Base-by-base conservation (phyloP, 768 basidiomycete genomes). In the Neoboletus magnificus region DNA sequence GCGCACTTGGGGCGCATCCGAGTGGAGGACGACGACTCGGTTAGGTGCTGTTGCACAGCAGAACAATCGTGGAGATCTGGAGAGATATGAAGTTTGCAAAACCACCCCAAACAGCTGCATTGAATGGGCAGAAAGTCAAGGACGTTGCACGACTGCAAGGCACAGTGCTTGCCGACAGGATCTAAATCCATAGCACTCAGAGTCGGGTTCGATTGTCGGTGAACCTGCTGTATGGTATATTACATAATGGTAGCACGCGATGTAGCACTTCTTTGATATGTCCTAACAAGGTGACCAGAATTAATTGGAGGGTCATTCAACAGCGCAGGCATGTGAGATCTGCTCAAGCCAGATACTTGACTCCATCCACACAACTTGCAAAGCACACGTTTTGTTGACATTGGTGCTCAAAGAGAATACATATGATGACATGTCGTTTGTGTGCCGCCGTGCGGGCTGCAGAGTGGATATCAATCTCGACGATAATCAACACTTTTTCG, bases 61-160 rank as follows among this genome's bases (percentile, higher is more conserved):
- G 73, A 54, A 66, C 91, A 93, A 20, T 71, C 57, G 64, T 93
- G 91, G n/a, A 67, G 63, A 36, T 85, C 82, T 9, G 82, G 79
- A 15, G 73, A 62, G 54, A 84, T 77, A 66, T 93, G 91, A 36
- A 79, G 68, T 12, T 75, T 76, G 73, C 91, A 93, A 70, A 83
- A 91, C 54, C 75, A 68, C 35, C 66, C 67, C 43, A 75, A 64
- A 72, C 91, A 93, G 29, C 63, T 62, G 65, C 91, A 93, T 48
- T 71, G 69, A 55, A 89, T 84, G n/a, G 91, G 91, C 0, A 93
- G 78, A 57, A 92, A 87, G 72, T 92, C 90, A 60, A 86, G 73
- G 35, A 76, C 60, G 50, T 79, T 76, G 76, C 91, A 93, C 16
- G 77, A 71, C 10, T 75, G 48, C 47, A 81, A 58, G n/a, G 85